These are phyloP conservation scores for Mycena pura DNA, from an alignment of 768 basidiomycete species.

Conservation along the genomic window DNA sequence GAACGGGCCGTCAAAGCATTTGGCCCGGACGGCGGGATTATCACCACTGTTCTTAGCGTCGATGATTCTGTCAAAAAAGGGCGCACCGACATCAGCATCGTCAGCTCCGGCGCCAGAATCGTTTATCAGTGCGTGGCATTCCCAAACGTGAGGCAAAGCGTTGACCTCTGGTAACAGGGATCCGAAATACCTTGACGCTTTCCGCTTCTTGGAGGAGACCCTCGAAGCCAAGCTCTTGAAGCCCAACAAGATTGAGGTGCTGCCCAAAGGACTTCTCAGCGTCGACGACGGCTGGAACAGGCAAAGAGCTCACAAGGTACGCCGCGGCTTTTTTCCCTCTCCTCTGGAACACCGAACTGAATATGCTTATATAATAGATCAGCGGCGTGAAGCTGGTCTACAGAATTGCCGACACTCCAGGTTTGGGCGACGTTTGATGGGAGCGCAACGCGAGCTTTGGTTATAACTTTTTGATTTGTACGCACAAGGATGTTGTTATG, in stretches of 20 bases:
- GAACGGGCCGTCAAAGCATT: conserved; percentile 15
- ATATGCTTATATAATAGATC: conserved; percentile 13
- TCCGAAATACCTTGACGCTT: conserved; percentile 14
- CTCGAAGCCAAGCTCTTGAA: conserved; percentile 16
- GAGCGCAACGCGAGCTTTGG: conserved; percentile 6
- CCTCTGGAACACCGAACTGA: conserved; percentile 10
- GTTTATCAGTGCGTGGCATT: conserved; percentile 10
- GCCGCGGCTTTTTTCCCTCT: background rate
- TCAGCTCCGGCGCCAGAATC: conserved; percentile 15
- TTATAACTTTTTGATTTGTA: conserved; percentile 19
- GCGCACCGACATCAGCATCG: conserved; percentile 15
- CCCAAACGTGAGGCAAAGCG: conserved; percentile 13
- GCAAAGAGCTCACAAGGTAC: conserved; percentile 13
- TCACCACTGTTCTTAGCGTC: conserved; percentile 14
- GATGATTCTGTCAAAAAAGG: conserved; percentile 16
- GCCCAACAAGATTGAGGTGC: conserved; percentile 14
- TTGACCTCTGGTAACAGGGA: conserved; percentile 15
- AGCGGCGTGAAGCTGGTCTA: conserved; percentile 16
- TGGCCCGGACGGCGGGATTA: conserved; percentile 16
- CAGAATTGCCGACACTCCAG: conserved; percentile 17
- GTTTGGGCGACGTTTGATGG: conserved; percentile 12
- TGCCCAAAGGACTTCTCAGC: conserved; percentile 16
- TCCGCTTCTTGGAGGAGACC: conserved; percentile 14
- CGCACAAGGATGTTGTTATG: conserved; percentile 1
- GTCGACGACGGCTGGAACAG: conserved; percentile 14